Percentiles rank a stretch among this genome's conserved stretches.
phyloP scores from a whole-genome alignment of 2,329 filamentous ascomycete genomes.

The Xenoacremonium recifei region DNA sequence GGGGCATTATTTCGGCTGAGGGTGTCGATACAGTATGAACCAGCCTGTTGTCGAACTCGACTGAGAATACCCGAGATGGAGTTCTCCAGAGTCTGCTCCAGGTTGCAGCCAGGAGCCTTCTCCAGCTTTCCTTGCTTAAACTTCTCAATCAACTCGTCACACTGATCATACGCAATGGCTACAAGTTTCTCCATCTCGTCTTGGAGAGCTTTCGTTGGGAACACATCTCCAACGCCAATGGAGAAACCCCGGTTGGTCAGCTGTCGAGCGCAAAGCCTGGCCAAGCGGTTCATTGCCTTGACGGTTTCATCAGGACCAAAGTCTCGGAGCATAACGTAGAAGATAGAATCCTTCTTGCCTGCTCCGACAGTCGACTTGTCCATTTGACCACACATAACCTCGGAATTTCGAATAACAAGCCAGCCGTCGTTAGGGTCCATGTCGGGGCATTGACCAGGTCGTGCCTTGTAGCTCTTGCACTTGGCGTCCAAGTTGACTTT shows the following conservation, averaged over 20 bases:
- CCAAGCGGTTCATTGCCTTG: slow-evolving; percentile 88
- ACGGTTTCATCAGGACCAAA: slow-evolving; percentile 89
- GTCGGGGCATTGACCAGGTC: slow-evolving; percentile 57
- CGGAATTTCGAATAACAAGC: slow-evolving; percentile 91
- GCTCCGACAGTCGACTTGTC: slow-evolving; percentile 97
- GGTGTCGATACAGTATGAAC: slow-evolving; percentile 85
- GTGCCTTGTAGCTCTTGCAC: slow-evolving; percentile 75
- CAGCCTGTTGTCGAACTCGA: slow-evolving; percentile 86
- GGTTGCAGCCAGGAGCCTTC: slow-evolving; percentile 84
- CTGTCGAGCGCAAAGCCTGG: slow-evolving; percentile 85
- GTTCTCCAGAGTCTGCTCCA: slow-evolving; percentile 90
- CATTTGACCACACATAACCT: slow-evolving; percentile 96
- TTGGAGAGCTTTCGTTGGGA: slow-evolving; percentile 70
- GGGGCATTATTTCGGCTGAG: slow-evolving; percentile 90
- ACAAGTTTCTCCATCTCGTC: slow-evolving; percentile 75
- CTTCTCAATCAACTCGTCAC: slow-evolving; percentile 77
- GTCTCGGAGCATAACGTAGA: slow-evolving; percentile 94
- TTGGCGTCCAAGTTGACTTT: slow-evolving; percentile 91
- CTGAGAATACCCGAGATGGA: slow-evolving; percentile 87
- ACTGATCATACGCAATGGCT: slow-evolving; percentile 73
- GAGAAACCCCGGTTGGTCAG: slow-evolving; percentile 92
- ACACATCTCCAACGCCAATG: slow-evolving; percentile 93
- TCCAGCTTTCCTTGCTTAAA: slow-evolving; percentile 80
- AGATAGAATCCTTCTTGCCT: slow-evolving; percentile 96
- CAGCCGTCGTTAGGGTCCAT: slow-evolving; percentile 87